Evolutionary conservation across 805 yeast genomes (phyloP).

Genomic region (Ogataea corticis): DNA sequence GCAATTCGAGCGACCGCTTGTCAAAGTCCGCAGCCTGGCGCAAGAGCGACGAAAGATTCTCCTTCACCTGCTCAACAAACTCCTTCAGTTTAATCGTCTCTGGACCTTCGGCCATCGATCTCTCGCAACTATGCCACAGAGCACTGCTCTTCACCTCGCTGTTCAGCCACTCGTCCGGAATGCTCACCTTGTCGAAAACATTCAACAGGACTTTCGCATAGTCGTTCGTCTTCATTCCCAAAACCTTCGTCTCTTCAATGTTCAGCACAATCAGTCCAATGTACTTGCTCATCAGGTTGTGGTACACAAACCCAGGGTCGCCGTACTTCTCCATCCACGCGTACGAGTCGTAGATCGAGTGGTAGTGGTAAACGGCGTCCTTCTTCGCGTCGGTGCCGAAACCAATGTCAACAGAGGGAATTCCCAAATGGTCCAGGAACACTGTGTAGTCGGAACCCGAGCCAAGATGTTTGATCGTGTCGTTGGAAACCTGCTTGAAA

Average conservation of each 20-base stretch:
- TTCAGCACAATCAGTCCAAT: slow-evolving; percentile 51
- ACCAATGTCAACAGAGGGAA: slow-evolving; percentile 61
- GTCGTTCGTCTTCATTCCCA: slow-evolving; percentile 42
- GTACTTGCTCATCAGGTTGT: slow-evolving; percentile 54
- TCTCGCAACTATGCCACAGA: no score
- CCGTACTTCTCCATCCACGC: slow-evolving; percentile 67
- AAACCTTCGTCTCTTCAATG: slow-evolving; percentile 48
- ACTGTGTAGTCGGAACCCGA: slow-evolving; percentile 73
- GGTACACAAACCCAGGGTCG: slow-evolving; percentile 63
- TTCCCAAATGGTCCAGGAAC: slow-evolving; percentile 59
- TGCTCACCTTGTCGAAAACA: slow-evolving; percentile 42
- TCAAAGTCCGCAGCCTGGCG: slow-evolving; percentile 31
- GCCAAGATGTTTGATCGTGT: slow-evolving; percentile 51
- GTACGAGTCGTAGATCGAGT: slow-evolving; percentile 71
- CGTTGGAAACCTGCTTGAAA: slow-evolving; percentile 32
- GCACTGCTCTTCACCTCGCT: slow-evolving; percentile 1
- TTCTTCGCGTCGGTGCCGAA: slow-evolving; percentile 40
- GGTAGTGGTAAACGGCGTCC: slow-evolving; percentile 72
- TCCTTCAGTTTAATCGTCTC: slow-evolving; percentile 14
- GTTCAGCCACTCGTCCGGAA: slow-evolving; percentile 30
- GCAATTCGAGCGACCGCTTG: slow-evolving; percentile 20
- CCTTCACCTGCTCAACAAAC: slow-evolving; percentile 31
- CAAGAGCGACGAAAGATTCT: slow-evolving; percentile 28
- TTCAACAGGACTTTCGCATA: slow-evolving; percentile 54
- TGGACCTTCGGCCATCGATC: background rate